Evolutionary conservation across 2,329 filamentous ascomycete genomes (phyloP), one percentile per base, ranked within the genome.

Genomic region (Aspergillus sp.): DNA sequence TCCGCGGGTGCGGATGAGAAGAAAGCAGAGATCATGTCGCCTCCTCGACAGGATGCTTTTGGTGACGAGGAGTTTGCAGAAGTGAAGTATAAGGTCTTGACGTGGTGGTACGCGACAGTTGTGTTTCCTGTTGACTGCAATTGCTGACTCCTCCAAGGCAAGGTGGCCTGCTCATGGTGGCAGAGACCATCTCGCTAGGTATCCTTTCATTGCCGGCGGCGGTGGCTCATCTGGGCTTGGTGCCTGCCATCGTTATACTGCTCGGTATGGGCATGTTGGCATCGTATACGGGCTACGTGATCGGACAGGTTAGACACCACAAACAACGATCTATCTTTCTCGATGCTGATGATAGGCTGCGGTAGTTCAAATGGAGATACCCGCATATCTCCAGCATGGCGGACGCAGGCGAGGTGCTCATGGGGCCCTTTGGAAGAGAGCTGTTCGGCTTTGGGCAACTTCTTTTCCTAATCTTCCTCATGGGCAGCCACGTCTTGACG

Each of bases 401-500:
- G 17, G 87, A 90, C 61, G 86, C 84, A 13, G 86, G 85, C 2
- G 74, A 79, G 42, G 74, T 89, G 45, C 74, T 89, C 45, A 76
- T 78, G 53, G 88, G 88, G 7, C 73, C 71, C 16, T 73, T 81
- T 36, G 85, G 84, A 1, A 81, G 84, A 55, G 83, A 88, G 65
- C 58, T 89, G 29, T 73, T 88, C 41, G 85, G 84, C 19, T 69
- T 75, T 57, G 84, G 81, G 58, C 85, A 87, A 60, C 72, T 81
- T 7, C 69, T 89, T n/a, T 83, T 88, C 68, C 75, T 89, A 36
- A 72, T 87, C 50, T 88, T 90, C 71, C 80, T 88, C 60, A 85
- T 87, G 70, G 85, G 81, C 29, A 87, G 85, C n/a, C 88, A 91
- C 70, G 77, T 88, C 47, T 73, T 89, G 55, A 88, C 86, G 0